Evolutionary conservation across 352 stramenopile species (phyloP), one percentile per base, ranked within the genome.

Genomic region (Phytophthora palmivora): DNA sequence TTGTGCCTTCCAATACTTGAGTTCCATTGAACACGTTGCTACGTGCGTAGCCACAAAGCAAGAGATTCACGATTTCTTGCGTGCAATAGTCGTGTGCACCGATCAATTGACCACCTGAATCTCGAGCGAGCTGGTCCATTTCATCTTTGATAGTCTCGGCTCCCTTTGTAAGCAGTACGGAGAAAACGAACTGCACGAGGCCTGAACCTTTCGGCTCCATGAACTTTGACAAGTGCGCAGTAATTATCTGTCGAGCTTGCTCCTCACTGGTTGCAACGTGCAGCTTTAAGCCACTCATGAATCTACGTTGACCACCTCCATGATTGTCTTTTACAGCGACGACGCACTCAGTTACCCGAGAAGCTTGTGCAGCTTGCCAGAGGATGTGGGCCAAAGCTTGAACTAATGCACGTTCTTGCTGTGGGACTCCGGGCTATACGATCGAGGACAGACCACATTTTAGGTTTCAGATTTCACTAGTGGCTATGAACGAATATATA

Each of bases 61-160:
- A 67, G 34, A 99, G 65, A 76, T 99, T 99, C 7, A 99, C 97
- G 21, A 99, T 79, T 67, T 99, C 97, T 57, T 99, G 95, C 0
- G 86, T 95, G 51, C 89, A 95, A 43, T 97, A 97, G 55, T 96
- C 87, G 57, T 97, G 89, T 0, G 66, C 70, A 11, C 91, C 91
- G 34, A 97, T 92, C 37, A 97, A 72, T 54, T 86, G 80, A 3
- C 77, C 72, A 19, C 69, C 74, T 6, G 63, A 53, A 19, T 80
- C 74, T 38, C 79, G 77, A 33, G 78, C 84, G 15, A 84, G 52
- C 4, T 81, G 58, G 49, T 98, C 95, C 84, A 98, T 97, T 58
- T 98, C 94, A 36, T 50, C 58, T 33, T 76, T 70, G 37, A 95
- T 88, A 8, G 39, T 61, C 3, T 75, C 67, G 0, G 82, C 49